Percentiles rank a stretch among this genome's conserved stretches.
Conservation (phyloP, 495 filamentous ascomycete genomes). For the Aspergillus leporis region DNA sequence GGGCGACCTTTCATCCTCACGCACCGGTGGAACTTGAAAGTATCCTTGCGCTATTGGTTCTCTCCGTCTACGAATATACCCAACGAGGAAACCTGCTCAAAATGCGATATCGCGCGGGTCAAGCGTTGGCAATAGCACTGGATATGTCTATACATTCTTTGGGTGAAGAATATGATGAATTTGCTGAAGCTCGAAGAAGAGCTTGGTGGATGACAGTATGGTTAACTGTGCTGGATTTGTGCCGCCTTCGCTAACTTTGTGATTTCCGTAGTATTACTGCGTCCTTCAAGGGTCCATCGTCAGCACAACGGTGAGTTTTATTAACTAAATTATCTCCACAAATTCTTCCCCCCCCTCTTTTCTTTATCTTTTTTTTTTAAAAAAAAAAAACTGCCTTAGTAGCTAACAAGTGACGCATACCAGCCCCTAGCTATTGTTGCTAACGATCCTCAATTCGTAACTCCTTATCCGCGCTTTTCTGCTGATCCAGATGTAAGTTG, state of each 20-base stretch:
- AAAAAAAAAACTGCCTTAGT: neutral
- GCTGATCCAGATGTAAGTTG: conserved; percentile 53
- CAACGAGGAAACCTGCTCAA: conserved; percentile 63
- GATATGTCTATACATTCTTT: conserved; percentile 52
- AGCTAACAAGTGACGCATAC: conserved; percentile 7
- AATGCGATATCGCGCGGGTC: conserved; percentile 59
- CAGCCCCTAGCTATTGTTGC: conserved; percentile 55
- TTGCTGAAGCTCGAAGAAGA: conserved; percentile 54
- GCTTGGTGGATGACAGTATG: conserved; percentile 66
- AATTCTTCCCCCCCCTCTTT: conserved; percentile 12
- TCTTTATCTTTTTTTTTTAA: neutral
- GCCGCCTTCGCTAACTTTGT: conserved; percentile 6
- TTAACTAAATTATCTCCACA: too few species aligned
- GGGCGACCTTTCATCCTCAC: conserved; percentile 51
- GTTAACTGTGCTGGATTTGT: neutral
- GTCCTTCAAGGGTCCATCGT: conserved; percentile 61
- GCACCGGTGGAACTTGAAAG: conserved; percentile 55
- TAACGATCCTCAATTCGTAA: conserved; percentile 58
- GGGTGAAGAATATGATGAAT: conserved; percentile 46
- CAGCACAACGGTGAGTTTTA: conserved; percentile 50
- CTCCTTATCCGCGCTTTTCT: conserved; percentile 52
- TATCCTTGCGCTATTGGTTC: conserved; percentile 54
- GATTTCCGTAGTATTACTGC: conserved; percentile 51
- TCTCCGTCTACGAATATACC: conserved; percentile 61
- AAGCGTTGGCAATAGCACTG: conserved; percentile 55